phyloP scores from a whole-genome alignment of 805 yeast species.

The Candida silvatica region DNA sequence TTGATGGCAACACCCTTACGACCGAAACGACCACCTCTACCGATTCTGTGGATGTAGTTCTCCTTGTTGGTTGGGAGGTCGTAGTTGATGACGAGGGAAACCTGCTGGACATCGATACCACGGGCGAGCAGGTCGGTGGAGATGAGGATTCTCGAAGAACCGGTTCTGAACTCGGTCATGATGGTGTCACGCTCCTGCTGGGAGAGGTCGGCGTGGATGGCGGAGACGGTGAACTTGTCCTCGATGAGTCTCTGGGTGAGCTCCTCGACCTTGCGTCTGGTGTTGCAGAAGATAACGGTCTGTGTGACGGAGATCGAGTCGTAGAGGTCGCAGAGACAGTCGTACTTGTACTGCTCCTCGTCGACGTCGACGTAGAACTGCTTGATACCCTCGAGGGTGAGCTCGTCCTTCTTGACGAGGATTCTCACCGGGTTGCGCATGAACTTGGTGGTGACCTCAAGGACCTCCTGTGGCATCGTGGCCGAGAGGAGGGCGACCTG shows the following conservation, averaged over 20 bases:
- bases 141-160: conserved; percentile 86
- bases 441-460: conserved; percentile 87
- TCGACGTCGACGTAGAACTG: conserved; percentile 89
- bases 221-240: conserved; percentile 82
- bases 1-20: conserved; percentile 98
- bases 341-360: conserved; percentile 90
- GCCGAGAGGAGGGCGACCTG: conserved; percentile 96
- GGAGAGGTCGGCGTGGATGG: conserved; percentile 96
- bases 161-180: conserved; percentile 93
- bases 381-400: conserved; percentile 89
- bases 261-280: conserved; percentile 91
- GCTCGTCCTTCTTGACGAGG: conserved; percentile 88
- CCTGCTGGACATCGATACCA: conserved; percentile 98
- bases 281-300: conserved; percentile 97
- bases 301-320: conserved; percentile 94
- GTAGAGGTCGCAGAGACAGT: conserved; percentile 87
- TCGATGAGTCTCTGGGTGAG: conserved; percentile 70
- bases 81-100: conserved; percentile 89
- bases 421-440: conserved; percentile 92
- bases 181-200: conserved; percentile 91
- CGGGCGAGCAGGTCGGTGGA: conserved; percentile 97
- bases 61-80: conserved; percentile 91
- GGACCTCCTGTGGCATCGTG: conserved; percentile 84
- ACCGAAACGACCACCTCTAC: conserved; percentile 98
- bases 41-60: conserved; percentile 95